phyloP scores from a whole-genome alignment of 495 filamentous ascomycete genomes.

The Neurospora cerealis region DNA sequence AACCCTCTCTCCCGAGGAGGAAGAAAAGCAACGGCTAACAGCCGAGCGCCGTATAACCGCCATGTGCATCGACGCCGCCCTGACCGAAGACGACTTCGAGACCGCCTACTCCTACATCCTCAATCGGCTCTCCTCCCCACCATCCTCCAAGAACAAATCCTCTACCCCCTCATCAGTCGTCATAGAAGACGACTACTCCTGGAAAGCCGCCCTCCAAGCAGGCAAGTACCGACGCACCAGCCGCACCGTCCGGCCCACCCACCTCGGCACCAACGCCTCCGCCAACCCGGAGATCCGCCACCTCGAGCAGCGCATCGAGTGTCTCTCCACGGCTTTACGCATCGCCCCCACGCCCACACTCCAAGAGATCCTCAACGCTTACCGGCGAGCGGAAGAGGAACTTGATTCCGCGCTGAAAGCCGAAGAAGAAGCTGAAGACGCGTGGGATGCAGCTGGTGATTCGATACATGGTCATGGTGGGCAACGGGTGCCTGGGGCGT shows the following conservation, averaged over 20 bases:
- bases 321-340: constrained; percentile 73
- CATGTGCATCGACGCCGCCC: constrained; percentile 82
- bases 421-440: constrained; percentile 63
- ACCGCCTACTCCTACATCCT: constrained; percentile 95
- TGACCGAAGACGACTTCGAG: constrained; percentile 84
- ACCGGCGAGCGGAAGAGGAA: constrained; percentile 83
- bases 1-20: constrained; percentile 14
- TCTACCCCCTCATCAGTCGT: constrained; percentile 6
- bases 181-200: constrained; percentile 67
- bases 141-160: neutral
- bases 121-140: constrained; percentile 39
- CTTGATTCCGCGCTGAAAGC: constrained; percentile 55
- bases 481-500: constrained; percentile 34
- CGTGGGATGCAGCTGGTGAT: constrained; percentile 62
- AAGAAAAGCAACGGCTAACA: constrained; percentile 19
- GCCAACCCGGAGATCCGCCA: constrained; percentile 50
- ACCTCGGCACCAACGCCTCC: constrained; percentile 39
- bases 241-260: constrained; percentile 34
- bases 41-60: constrained; percentile 64
- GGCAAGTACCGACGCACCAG: constrained; percentile 60
- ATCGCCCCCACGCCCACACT: constrained; percentile 71
- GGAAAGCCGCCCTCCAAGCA: constrained; percentile 84
- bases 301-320: constrained; percentile 79
- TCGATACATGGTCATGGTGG: constrained; percentile 45
- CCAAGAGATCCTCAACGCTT: constrained; percentile 74